Evolutionary conservation across 2,329 filamentous ascomycete species (phyloP).

Genomic region (Cercospora beticola): DNA sequence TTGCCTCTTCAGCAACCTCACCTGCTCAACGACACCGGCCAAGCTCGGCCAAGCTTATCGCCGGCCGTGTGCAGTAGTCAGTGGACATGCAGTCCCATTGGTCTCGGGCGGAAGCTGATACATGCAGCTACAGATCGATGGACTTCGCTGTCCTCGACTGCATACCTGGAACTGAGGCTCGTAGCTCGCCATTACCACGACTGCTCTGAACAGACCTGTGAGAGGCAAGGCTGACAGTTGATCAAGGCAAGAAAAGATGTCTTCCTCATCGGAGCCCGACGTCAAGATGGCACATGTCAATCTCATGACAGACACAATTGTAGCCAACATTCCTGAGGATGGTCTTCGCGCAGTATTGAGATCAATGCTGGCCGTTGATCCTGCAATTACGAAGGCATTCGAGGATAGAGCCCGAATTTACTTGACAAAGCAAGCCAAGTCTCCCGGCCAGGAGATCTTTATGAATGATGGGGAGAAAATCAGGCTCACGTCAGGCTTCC

Average conservation of each 20-base stretch:
- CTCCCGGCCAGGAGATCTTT: not conserved
- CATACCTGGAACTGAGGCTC: not conserved
- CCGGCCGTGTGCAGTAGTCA: not conserved
- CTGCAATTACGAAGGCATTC: slow-evolving; percentile 18
- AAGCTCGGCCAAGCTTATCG: slow-evolving; percentile 1
- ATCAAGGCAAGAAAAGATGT: not conserved
- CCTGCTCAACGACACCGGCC: not conserved
- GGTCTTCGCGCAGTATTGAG: slow-evolving; percentile 21
- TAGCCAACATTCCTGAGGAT: slow-evolving; percentile 20
- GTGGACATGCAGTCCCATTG: not conserved
- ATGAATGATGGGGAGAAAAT: not conserved
- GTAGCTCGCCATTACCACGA: not conserved
- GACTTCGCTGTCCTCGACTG: not conserved
- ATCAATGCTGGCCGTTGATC: slow-evolving; percentile 22
- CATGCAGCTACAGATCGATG: not conserved
- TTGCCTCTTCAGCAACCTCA: not conserved
- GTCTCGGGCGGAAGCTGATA: not conserved
- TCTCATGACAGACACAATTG: slow-evolving; percentile 25
- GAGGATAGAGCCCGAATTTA: slow-evolving; percentile 17
- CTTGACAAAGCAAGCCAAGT: slow-evolving; percentile 8
- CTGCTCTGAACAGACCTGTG: not conserved
- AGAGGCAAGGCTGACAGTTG: not conserved
- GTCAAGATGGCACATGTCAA: slow-evolving; percentile 27
- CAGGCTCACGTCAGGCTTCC: not conserved
- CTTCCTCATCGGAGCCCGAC: not conserved